These are phyloP conservation scores for Lepidium africanum DNA, from an alignment of 345 rosid genomes.

Conservation along the genomic window DNA sequence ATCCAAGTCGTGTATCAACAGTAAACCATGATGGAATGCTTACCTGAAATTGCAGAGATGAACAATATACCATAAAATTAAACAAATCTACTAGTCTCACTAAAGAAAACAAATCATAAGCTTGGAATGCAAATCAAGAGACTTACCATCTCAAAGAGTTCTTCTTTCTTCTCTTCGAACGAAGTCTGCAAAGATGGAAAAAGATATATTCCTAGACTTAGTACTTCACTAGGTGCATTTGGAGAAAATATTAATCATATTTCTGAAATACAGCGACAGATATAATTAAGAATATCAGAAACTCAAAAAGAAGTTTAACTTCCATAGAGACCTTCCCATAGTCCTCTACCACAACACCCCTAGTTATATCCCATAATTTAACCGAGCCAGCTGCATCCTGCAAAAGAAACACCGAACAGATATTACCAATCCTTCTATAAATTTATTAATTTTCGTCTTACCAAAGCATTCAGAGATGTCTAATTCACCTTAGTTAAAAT, in stretches of 20 bases:
- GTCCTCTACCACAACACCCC: conserved; percentile 82
- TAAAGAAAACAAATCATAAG: not conserved
- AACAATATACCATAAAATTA: conserved; percentile 7
- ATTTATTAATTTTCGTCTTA: not conserved
- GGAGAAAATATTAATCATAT: not conserved
- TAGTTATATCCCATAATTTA: conserved; percentile 94
- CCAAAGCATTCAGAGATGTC: not conserved
- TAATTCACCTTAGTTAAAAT: conserved; percentile 81
- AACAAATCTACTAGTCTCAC: not conserved
- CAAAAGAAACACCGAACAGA: conserved; percentile 21
- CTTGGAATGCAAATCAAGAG: not conserved
- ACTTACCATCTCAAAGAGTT: conserved; percentile 88
- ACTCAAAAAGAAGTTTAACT: not conserved
- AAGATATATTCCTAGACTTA: not conserved
- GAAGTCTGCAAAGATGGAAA: conserved; percentile 46
- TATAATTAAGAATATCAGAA: not conserved
- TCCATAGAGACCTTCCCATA: conserved; percentile 63
- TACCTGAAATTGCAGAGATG: conserved; percentile 43
- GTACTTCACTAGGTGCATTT: not conserved
- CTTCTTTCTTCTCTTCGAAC: conserved; percentile 89
- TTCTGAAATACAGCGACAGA: not conserved
- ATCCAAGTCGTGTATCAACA: conserved; percentile 90
- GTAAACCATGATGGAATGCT: conserved; percentile 99
- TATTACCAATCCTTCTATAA: not conserved
- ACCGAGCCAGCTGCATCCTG: conserved; percentile 91